A percentile compares a stretch with the other conserved stretches of the same genome.
phyloP scores from a whole-genome alignment of 768 basidiomycete species.

The Phlebiopsis gigantea region DNA sequence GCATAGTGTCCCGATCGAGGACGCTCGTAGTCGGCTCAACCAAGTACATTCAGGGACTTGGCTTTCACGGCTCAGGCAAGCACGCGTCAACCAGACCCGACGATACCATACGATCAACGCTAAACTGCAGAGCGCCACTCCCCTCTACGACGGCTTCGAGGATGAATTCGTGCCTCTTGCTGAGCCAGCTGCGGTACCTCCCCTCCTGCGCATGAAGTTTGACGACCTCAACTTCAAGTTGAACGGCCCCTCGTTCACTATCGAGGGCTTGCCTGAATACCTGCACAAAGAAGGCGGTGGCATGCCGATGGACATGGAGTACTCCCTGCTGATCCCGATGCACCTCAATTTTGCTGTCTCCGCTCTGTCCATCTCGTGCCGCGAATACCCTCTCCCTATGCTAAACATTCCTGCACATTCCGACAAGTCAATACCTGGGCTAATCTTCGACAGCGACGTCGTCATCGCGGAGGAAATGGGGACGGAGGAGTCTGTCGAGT shows the following conservation, averaged over 20 bases:
- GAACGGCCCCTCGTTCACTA: constrained; percentile 53
- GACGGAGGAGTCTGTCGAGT: constrained; percentile 56
- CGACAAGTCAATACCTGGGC: constrained; percentile 35
- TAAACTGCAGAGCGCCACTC: constrained; percentile 2
- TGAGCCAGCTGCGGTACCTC: constrained; percentile 38
- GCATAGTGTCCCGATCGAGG: constrained; percentile 64
- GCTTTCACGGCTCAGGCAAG: constrained; percentile 37
- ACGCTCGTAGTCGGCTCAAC: constrained; percentile 66
- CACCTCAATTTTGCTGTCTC: constrained; percentile 67
- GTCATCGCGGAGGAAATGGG: constrained; percentile 89
- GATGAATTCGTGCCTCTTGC: constrained; percentile 41
- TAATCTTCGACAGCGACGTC: constrained; percentile 69
- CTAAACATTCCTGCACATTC: constrained; percentile 59
- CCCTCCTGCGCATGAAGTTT: constrained; percentile 66
- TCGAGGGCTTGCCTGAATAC: constrained; percentile 52
- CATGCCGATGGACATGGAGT: constrained; percentile 64
- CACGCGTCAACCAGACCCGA: constrained; percentile 35
- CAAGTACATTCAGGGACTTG: constrained; percentile 71
- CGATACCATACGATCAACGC: constrained; percentile 12
- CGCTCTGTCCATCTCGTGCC: constrained; percentile 56
- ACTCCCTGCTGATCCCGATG: constrained; percentile 78
- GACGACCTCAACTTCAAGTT: constrained; percentile 54
- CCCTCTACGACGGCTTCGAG: constrained; percentile 21
- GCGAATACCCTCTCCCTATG: constrained; percentile 88
- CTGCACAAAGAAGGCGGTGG: constrained; percentile 62